Conservation (phyloP, 2,329 filamentous ascomycete genomes). For the Calonectria crousiana region DNA sequence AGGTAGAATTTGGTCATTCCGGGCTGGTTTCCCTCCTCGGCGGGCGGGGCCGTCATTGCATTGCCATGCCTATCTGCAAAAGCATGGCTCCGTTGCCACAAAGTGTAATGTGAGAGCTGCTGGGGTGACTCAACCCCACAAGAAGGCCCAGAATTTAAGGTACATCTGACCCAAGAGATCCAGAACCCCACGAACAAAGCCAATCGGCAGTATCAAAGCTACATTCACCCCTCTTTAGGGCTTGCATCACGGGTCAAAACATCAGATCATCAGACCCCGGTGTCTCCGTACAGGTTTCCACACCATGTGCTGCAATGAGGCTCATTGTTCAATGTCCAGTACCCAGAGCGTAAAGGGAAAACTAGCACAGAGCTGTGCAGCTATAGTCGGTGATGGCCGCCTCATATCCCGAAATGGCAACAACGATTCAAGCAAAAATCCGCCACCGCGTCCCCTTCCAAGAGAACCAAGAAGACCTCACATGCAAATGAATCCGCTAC, state of each 20-base stretch:
- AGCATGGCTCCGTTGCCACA: background rate
- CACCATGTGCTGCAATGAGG: background rate
- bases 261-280: background rate
- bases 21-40: background rate
- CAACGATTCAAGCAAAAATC: background rate
- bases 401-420: background rate
- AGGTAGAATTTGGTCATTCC: background rate
- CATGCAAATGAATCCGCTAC: no score
- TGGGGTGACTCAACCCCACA: background rate
- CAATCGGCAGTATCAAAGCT: background rate
- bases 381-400: background rate
- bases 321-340: background rate
- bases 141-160: background rate
- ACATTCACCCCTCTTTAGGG: background rate
- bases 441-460: background rate
- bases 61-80: background rate
- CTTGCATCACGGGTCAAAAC: background rate
- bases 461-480: background rate
- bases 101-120: slow-evolving; percentile 3
- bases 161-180: background rate
- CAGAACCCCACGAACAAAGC: background rate
- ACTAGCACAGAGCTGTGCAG: no score
- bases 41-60: background rate
- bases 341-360: background rate
- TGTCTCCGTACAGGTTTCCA: background rate